Evolutionary conservation across 768 basidiomycete genomes (phyloP), one percentile per base, ranked within the genome.

Genomic region (Hypholoma fasciculare): DNA sequence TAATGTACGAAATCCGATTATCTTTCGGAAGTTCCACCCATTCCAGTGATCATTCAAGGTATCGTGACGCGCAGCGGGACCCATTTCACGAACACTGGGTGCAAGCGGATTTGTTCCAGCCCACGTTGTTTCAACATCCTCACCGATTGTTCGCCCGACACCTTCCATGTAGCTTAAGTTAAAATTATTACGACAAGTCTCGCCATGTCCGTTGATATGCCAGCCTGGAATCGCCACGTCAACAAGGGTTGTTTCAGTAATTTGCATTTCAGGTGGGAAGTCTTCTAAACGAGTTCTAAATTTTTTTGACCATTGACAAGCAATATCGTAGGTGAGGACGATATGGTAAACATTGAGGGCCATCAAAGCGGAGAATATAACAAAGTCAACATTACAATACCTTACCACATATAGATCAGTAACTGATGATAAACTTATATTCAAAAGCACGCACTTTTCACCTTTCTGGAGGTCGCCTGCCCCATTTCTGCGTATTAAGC

Each of bases 81-180:
- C 74, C 75, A 77, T 79, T 43, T 76, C 75, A 2, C 66, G 59
- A 1, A 71, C 72, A 59, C 73, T 75, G 0, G 66, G 54, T 0
- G 70, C 72, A 0, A 68, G 60, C 0, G 65, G 57, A 56, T 78
- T 77, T 8, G 70, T 62, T 7, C 62, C 62, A 0, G 75, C 56
- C 80, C 80, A 82, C 0, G 56, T 62, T 0, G 61, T 61, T 44
- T 82, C 80, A 0, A 75, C 65, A 0, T 65, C 74, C 49, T 81
- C 74, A 0, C 77, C 67, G 44, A 54, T 58, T 12, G 68, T 69
- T 7, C 59, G 13, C 3, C 71, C 73, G 26, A 64, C 62, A 4
- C 73, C 67, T 1, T 55, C 37, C 13, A 59, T 52, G 48, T 68
- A 70, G 20, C 71, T 73, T 13, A 80, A 60, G 1, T 67, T 73